Conservation (phyloP, 225 moss, liverwort and hornwort genomes). For the Marchantia polymorpha region DNA sequence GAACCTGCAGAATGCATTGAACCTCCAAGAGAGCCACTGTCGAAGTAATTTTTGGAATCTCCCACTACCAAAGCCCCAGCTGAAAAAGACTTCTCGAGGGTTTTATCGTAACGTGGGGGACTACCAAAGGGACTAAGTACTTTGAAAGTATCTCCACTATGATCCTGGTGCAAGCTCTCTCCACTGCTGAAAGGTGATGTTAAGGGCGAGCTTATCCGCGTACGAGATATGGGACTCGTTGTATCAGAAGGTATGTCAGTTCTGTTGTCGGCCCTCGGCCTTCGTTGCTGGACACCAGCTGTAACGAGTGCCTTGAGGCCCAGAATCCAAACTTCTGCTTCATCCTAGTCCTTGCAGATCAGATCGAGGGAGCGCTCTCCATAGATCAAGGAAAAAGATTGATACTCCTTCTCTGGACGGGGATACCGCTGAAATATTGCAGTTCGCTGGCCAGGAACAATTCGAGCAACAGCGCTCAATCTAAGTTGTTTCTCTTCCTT, state of each 20-base stretch:
- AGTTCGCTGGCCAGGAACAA: conserved; percentile 91
- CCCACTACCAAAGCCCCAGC: conserved; percentile 44
- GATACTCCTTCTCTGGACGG: conserved; percentile 83
- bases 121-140: conserved; percentile 62
- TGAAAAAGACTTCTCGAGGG: conserved; percentile 46
- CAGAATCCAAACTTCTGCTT: conserved; percentile 98
- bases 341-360: conserved; percentile 99
- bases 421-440: conserved; percentile 92
- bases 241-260: conserved; percentile 53
- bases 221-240: conserved; percentile 67
- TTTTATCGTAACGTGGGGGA: conserved; percentile 56
- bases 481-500: conserved; percentile 93
- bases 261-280: conserved; percentile 62
- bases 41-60: conserved; percentile 61
- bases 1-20: conserved; percentile 99
- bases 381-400: conserved; percentile 91
- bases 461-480: conserved; percentile 72
- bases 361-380: conserved; percentile 93
- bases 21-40: conserved; percentile 63
- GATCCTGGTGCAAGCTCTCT: conserved; percentile 77
- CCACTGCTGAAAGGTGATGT: conserved; percentile 83
- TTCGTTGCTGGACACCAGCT: conserved; percentile 74
- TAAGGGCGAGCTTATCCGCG: conserved; percentile 75
- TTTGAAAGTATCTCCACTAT: conserved; percentile 51
- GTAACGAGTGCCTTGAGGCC: conserved; percentile 81